Conservation (phyloP, 1,284 basidiomycete species). For the Apiotrichum mycotoxinovorans region DNA sequence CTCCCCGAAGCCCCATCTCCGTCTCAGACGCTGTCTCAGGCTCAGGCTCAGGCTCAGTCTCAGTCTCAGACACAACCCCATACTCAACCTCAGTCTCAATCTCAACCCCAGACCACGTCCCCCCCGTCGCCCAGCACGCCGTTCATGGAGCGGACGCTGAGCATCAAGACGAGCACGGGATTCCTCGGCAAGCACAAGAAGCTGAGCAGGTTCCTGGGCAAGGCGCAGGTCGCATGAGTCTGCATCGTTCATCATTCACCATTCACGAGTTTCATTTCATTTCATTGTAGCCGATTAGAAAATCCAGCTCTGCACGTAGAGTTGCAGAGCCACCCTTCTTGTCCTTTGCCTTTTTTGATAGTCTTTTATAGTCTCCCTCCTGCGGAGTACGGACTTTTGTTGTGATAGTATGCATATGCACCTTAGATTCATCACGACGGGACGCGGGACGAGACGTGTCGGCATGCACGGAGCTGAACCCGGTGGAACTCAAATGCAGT, state of each 20-base stretch:
- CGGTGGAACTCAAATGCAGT: no score
- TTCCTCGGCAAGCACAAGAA: conserved; percentile 18
- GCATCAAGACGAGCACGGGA: conserved; percentile 1
- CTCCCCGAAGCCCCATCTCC: background rate
- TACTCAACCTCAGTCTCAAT: no score
- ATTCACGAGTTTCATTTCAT: background rate
- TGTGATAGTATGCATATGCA: background rate
- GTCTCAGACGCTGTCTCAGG: background rate
- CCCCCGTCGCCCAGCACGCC: background rate
- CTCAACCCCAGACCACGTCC: background rate
- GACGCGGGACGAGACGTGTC: no score
- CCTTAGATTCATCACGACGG: no score
- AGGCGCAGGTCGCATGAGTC: background rate
- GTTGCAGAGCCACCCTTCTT: no score
- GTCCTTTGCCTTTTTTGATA: no score
- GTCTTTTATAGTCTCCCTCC: no score
- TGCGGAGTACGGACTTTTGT: background rate
- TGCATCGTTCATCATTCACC: background rate
- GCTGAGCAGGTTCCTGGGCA: conserved; percentile 13
- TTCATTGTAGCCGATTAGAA: background rate
- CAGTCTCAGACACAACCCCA: background rate
- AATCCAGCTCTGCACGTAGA: no score
- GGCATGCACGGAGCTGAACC: no score
- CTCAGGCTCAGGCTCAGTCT: no score
- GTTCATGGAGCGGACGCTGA: background rate